These are phyloP conservation scores for Talaromyces thailandensis DNA, from an alignment of 495 filamentous ascomycete species.

Conservation along the genomic window DNA sequence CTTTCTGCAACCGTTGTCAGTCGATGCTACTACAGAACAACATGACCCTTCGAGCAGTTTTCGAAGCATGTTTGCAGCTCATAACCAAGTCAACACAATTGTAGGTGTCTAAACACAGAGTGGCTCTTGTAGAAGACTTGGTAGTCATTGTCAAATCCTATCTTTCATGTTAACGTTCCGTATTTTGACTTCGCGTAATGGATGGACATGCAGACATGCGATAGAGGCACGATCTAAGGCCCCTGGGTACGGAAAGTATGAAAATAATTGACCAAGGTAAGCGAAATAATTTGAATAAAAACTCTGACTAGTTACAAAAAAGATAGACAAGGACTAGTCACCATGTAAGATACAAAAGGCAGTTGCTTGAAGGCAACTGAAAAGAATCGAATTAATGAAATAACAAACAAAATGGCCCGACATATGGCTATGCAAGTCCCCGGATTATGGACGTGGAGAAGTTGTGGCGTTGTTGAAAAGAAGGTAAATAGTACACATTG, in stretches of 20 bases:
- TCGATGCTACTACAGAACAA: too few relatives aligned
- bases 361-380: too few relatives aligned
- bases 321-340: not conserved
- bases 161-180: not conserved
- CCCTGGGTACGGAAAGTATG: too few relatives aligned
- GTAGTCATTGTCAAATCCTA: too few relatives aligned
- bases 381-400: not conserved
- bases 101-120: too few relatives aligned
- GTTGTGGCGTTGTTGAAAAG: not conserved
- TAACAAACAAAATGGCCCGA: not conserved
- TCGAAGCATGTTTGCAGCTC: too few relatives aligned
- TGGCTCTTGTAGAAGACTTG: too few relatives aligned
- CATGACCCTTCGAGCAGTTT: too few relatives aligned
- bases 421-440: conserved; percentile 2
- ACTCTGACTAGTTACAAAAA: not conserved
- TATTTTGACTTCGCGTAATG: not conserved
- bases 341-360: not conserved
- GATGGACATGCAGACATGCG: too few relatives aligned
- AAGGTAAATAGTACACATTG: not conserved
- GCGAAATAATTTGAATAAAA: conserved; percentile 2
- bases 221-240: too few relatives aligned
- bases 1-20: too few relatives aligned
- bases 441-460: not conserved
- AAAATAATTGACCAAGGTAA: not conserved
- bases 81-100: too few relatives aligned